Evolutionary conservation across 805 yeast species (phyloP).

Genomic region (Cyberlindnera meyerae): DNA sequence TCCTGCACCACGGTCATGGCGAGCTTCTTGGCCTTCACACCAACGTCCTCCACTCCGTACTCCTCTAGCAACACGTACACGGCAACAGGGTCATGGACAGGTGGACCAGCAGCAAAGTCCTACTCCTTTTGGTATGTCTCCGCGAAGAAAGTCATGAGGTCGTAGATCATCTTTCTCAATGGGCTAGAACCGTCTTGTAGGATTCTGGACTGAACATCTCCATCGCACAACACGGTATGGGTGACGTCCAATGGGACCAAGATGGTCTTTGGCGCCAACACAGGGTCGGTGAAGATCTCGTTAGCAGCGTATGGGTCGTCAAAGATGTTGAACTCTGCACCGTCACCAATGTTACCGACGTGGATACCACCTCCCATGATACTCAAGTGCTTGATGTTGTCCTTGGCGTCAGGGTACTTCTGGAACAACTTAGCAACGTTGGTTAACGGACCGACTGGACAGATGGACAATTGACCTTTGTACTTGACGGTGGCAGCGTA

Average conservation of each 20-base stretch:
- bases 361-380: constrained; percentile 73
- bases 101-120: constrained; percentile 55
- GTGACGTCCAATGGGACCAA: constrained; percentile 68
- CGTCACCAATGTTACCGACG: constrained; percentile 30
- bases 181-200: constrained; percentile 32
- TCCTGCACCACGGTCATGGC: constrained; percentile 2
- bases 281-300: constrained; percentile 43
- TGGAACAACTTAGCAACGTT: constrained; percentile 56
- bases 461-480: constrained; percentile 49
- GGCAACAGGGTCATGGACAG: constrained; percentile 79
- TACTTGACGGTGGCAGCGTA: constrained; percentile 37
- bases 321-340: constrained; percentile 72
- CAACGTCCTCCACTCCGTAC: constrained; percentile 21
- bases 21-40: constrained; percentile 4
- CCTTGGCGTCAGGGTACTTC: constrained; percentile 48
- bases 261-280: constrained; percentile 41
- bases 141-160: constrained; percentile 48
- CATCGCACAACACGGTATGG: constrained; percentile 54
- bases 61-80: constrained; percentile 47
- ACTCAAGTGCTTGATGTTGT: constrained; percentile 47
- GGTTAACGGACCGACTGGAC: constrained; percentile 77
- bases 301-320: constrained; percentile 76
- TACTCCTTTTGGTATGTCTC: constrained; percentile 38
- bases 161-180: constrained; percentile 50
- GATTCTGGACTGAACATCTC: constrained; percentile 35